A percentile compares a stretch with the other conserved stretches of the same genome.
Evolutionary conservation across 768 basidiomycete species (phyloP).

Genomic region (Mycena galericulata): DNA sequence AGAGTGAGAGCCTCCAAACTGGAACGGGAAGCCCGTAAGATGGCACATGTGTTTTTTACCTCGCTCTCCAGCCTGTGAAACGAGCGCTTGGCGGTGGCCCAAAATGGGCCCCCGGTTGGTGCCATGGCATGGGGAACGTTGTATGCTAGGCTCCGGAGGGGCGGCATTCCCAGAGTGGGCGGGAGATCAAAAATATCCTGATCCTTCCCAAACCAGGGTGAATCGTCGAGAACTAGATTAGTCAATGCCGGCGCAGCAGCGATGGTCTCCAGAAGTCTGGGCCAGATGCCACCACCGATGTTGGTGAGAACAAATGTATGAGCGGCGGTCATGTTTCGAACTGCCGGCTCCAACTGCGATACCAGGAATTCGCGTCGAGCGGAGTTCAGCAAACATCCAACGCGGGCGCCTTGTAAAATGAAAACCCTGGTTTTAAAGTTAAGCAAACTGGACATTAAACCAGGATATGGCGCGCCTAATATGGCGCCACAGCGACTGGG

Average conservation of each 20-base stretch:
- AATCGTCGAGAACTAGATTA: neutral
- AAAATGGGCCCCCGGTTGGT: too few relatives aligned
- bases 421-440: neutral
- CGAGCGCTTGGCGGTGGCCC: neutral
- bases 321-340: neutral
- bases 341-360: neutral
- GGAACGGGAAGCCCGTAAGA: neutral
- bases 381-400: neutral
- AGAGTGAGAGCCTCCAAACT: conserved; percentile 8
- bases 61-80: neutral
- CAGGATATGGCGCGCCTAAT: neutral
- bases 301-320: neutral
- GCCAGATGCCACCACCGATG: neutral
- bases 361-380: neutral
- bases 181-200: neutral
- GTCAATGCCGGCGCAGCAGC: neutral
- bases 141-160: neutral
- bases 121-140: neutral
- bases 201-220: neutral
- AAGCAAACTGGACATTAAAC: neutral
- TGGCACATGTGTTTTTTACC: neutral
- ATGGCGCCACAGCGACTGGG: neutral
- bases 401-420: neutral
- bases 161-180: neutral
- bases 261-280: neutral